These are phyloP conservation scores for Panicum miliaceum DNA, from an alignment of 176 grass and related monocot genomes.

Conservation along the genomic window DNA sequence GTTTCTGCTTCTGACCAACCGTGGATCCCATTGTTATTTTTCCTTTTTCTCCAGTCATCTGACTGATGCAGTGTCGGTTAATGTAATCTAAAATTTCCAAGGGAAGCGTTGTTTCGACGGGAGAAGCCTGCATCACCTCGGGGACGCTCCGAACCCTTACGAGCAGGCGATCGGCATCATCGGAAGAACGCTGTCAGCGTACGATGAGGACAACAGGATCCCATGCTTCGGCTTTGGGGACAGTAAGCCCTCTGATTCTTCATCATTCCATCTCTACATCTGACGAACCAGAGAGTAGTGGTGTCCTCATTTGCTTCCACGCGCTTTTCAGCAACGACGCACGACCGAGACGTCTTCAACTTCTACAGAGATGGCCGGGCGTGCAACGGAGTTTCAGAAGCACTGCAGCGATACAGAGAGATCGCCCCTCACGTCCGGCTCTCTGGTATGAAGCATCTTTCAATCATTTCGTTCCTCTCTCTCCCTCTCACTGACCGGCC, in stretches of 20 bases:
- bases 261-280: background rate
- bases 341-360: constrained; percentile 61
- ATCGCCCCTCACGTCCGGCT: constrained; percentile 38
- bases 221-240: constrained; percentile 68
- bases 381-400: constrained; percentile 50
- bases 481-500: background rate
- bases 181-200: constrained; percentile 29
- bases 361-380: constrained; percentile 42
- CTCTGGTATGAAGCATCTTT: constrained; percentile 48
- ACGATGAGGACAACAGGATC: constrained; percentile 56
- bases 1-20: background rate
- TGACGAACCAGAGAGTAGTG: background rate
- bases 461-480: background rate
- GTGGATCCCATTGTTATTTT: background rate
- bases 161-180: constrained; percentile 56
- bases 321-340: constrained; percentile 47
- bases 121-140: constrained; percentile 52
- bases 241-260: constrained; percentile 23
- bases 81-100: background rate
- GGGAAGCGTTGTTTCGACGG: constrained; percentile 49
- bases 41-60: background rate
- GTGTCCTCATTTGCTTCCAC: background rate
- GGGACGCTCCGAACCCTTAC: constrained; percentile 42
- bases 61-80: background rate
- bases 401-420: constrained; percentile 59